Conservation (phyloP, 2,329 filamentous ascomycete species). For the Ophiocordyceps sinensis region DNA sequence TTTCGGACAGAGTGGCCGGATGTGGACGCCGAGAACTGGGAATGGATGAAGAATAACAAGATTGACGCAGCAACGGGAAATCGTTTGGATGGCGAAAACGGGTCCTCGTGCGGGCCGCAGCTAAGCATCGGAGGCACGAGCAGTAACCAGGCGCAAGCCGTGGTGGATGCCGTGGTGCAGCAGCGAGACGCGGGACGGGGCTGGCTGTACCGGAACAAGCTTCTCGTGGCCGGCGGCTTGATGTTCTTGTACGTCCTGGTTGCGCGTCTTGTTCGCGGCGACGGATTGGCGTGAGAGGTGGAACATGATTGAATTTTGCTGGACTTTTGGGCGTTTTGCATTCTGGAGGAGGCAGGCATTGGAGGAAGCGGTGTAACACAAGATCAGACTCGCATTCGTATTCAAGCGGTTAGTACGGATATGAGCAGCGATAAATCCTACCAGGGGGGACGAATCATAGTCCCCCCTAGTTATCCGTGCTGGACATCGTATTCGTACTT, state of each 20-base stretch:
- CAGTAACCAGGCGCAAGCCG: constrained; percentile 48
- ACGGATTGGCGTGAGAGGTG: constrained; percentile 11
- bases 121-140: constrained; percentile 46
- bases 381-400: neutral
- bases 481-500: too few species aligned
- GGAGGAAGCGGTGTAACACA: neutral
- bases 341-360: neutral
- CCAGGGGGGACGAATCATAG: too few species aligned
- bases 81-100: constrained; percentile 31
- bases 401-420: neutral
- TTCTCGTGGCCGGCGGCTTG: constrained; percentile 52
- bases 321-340: too few species aligned
- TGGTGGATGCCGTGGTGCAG: constrained; percentile 66
- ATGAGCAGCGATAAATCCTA: too few species aligned
- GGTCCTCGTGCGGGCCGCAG: constrained; percentile 36
- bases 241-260: constrained; percentile 76
- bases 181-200: constrained; percentile 67
- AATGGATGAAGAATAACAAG: constrained; percentile 74
- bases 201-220: constrained; percentile 70
- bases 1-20: constrained; percentile 86
- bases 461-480: too few species aligned
- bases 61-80: constrained; percentile 67
- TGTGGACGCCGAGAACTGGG: constrained; percentile 76
- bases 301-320: neutral
- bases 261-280: constrained; percentile 53